These are phyloP conservation scores for Candida tibetensis DNA, from an alignment of 805 yeast genomes.

Conservation along the genomic window DNA sequence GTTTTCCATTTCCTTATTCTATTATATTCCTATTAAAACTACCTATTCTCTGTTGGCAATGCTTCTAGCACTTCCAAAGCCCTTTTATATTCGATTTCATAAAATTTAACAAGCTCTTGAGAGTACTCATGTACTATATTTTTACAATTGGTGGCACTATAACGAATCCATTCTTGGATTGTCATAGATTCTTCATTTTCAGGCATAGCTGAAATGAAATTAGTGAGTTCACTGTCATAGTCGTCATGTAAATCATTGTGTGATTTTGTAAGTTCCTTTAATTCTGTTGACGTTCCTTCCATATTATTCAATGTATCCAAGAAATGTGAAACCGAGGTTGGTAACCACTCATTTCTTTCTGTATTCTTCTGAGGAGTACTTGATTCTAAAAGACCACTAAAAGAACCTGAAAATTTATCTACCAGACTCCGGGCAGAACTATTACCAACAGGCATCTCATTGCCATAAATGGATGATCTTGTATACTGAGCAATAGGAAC, in stretches of 20 bases:
- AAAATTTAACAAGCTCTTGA: constrained; percentile 44
- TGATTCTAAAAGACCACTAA: constrained; percentile 12
- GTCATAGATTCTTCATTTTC: constrained; percentile 66
- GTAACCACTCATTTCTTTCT: constrained; percentile 9
- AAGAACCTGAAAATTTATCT: constrained; percentile 9
- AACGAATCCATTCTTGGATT: constrained; percentile 64
- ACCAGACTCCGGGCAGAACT: not conserved
- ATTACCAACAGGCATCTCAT: not conserved
- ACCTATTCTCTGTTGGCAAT: constrained; percentile 25
- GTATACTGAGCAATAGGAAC: constrained; percentile 10
- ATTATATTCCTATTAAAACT: not conserved
- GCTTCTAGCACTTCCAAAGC: constrained; percentile 45
- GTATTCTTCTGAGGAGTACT: constrained; percentile 14
- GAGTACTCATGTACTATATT: constrained; percentile 46
- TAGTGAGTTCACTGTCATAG: constrained; percentile 60
- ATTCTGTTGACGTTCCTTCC: constrained; percentile 35
- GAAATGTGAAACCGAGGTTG: constrained; percentile 9
- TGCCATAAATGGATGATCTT: constrained; percentile 5
- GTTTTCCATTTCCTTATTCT: no score
- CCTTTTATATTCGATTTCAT: constrained; percentile 46
- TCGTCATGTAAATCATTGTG: constrained; percentile 54
- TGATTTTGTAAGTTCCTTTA: constrained; percentile 32
- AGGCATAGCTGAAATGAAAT: constrained; percentile 67
- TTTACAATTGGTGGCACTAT: constrained; percentile 55
- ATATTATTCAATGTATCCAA: constrained; percentile 22